A percentile compares a stretch with the other conserved stretches of the same genome.
Conservation (phyloP, 345 rosid species). For the Syzygium grande region DNA sequence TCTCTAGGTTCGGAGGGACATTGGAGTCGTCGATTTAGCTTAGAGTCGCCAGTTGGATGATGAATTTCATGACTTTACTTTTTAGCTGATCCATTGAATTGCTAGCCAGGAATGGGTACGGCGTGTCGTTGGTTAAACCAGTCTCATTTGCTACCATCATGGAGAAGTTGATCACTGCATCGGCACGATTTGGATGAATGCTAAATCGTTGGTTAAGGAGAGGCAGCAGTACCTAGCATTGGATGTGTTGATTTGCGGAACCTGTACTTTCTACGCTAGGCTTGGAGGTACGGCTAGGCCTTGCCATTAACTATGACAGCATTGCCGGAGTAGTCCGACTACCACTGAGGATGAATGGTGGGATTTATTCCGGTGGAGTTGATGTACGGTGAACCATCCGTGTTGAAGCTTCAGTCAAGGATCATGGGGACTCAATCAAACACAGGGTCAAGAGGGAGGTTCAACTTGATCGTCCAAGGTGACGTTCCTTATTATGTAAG, state of each 20-base stretch:
- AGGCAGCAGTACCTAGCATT: constrained; percentile 67
- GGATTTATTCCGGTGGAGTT: constrained; percentile 72
- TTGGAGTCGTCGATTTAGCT: no score
- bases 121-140: no score
- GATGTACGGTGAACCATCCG: constrained; percentile 63
- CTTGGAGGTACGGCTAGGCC: constrained; percentile 61
- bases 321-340: constrained; percentile 73
- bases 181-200: constrained; percentile 34
- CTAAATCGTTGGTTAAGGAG: constrained; percentile 53
- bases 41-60: no score
- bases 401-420: constrained; percentile 54
- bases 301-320: constrained; percentile 70
- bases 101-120: no score
- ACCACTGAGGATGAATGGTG: constrained; percentile 84
- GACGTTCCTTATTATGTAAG: constrained; percentile 52
- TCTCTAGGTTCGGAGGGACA: no score
- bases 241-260: constrained; percentile 59
- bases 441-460: constrained; percentile 38
- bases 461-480: constrained; percentile 34
- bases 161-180: no score
- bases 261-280: constrained; percentile 65
- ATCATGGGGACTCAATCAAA: constrained; percentile 52
- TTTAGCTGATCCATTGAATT: no score
- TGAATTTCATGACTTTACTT: no score
- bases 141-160: no score